Percentiles rank a stretch among this genome's conserved stretches.
These are phyloP conservation scores for Haematococcus lacustris DNA, from an alignment of 139 green algal species.

Conservation along the genomic window DNA sequence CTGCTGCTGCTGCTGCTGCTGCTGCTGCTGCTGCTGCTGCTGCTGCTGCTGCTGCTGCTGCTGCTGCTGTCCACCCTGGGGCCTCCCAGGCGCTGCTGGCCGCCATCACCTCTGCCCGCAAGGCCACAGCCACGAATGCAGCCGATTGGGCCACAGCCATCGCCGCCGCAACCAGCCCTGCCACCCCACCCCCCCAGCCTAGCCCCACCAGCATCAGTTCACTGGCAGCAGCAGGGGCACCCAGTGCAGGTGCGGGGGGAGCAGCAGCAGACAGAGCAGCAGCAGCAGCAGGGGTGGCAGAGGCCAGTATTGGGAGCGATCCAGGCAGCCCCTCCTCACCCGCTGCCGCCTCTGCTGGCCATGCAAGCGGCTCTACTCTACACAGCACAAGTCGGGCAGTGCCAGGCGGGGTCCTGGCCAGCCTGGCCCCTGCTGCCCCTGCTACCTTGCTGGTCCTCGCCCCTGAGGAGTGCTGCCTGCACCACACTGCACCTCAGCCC, in stretches of 20 bases:
- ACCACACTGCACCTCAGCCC: constrained; percentile 59
- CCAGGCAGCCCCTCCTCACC: neutral
- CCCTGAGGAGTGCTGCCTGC: constrained; percentile 54
- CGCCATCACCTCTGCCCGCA: neutral
- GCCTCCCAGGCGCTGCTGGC: neutral
- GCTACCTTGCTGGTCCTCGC: constrained; percentile 48
- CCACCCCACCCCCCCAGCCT: too few species aligned
- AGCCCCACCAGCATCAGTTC: too few species aligned
- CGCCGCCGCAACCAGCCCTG: too few species aligned
- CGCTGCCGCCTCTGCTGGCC: neutral
- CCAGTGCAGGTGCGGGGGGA: too few species aligned
- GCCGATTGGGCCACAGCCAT: too few species aligned
- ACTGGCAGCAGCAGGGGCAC: too few species aligned
- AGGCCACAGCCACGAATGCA: too few species aligned
- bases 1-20: neutral
- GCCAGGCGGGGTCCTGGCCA: neutral
- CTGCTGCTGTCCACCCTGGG: neutral
- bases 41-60: too few species aligned
- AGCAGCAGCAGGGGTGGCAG: neutral
- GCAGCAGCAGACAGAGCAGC: constrained; percentile 1
- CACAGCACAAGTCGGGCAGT: neutral
- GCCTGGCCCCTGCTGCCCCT: neutral
- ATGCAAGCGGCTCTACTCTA: neutral
- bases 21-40: too few species aligned
- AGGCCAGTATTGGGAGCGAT: neutral